phyloP scores from a whole-genome alignment of 306 rosid genomes.

The Glycine soja region DNA sequence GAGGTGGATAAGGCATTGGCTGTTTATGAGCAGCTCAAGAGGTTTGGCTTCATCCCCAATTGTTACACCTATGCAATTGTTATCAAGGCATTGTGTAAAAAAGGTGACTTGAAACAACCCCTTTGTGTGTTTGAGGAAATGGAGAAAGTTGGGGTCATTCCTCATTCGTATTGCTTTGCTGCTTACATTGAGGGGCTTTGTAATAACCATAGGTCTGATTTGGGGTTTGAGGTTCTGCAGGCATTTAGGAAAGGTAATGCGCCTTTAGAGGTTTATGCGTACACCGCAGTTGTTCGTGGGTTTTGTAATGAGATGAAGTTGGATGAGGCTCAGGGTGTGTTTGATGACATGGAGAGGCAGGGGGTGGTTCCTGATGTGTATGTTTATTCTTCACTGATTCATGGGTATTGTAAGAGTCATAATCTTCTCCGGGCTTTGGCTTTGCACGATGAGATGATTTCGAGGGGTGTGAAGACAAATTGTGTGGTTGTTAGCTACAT shows the following conservation, averaged over 20 bases:
- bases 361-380: constrained; percentile 69
- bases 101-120: constrained; percentile 64
- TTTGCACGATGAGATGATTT: constrained; percentile 64
- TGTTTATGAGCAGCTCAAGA: constrained; percentile 65
- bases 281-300: constrained; percentile 67
- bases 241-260: constrained; percentile 52
- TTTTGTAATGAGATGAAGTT: constrained; percentile 76
- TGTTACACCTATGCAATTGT: constrained; percentile 72
- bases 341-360: constrained; percentile 67
- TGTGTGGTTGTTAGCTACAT: constrained; percentile 66
- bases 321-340: constrained; percentile 62
- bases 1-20: constrained; percentile 59
- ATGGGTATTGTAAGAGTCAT: constrained; percentile 73
- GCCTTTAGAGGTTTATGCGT: constrained; percentile 65
- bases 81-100: constrained; percentile 73
- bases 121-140: constrained; percentile 65
- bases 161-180: constrained; percentile 60
- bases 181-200: constrained; percentile 81
- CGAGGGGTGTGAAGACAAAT: constrained; percentile 71
- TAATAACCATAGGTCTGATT: constrained; percentile 53
- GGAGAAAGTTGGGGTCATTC: constrained; percentile 63
- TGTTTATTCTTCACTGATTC: constrained; percentile 64
- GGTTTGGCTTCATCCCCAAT: constrained; percentile 75
- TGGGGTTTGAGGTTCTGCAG: constrained; percentile 67
- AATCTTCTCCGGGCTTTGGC: constrained; percentile 61